These are phyloP conservation scores for Wickerhamomyces mucosus DNA, from an alignment of 805 yeast genomes.

Conservation along the genomic window DNA sequence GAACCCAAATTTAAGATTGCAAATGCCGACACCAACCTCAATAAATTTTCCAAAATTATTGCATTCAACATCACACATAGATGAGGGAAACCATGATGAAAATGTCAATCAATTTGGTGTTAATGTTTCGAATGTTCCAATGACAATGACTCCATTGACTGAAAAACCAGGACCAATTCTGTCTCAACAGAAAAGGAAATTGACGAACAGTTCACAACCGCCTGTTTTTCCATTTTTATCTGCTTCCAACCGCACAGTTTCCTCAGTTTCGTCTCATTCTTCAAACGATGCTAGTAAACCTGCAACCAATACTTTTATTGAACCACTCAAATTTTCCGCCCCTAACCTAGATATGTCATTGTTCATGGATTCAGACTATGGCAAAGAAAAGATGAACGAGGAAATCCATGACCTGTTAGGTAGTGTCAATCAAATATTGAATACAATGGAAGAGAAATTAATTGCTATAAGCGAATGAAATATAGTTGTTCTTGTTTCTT, in stretches of 20 bases:
- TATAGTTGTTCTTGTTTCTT: too few species aligned
- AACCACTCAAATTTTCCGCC: slow-evolving; percentile 1
- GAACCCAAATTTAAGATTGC: slow-evolving; percentile 51
- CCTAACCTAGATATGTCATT: slow-evolving; percentile 12
- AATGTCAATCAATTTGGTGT: slow-evolving; percentile 63
- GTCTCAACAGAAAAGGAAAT: background rate
- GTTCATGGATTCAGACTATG: slow-evolving; percentile 15
- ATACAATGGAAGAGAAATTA: slow-evolving; percentile 23
- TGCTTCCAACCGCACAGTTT: slow-evolving; percentile 2
- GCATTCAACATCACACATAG: slow-evolving; percentile 26
- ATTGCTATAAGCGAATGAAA: slow-evolving; percentile 13
- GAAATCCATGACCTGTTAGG: slow-evolving; percentile 17
- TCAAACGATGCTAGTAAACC: slow-evolving; percentile 5
- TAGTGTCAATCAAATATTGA: slow-evolving; percentile 17
- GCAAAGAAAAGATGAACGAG: slow-evolving; percentile 17
- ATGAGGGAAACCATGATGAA: slow-evolving; percentile 21
- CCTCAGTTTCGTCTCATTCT: slow-evolving; percentile 8
- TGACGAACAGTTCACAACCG: slow-evolving; percentile 1
- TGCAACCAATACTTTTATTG: slow-evolving; percentile 1
- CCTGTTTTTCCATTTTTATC: background rate
- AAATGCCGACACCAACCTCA: slow-evolving; percentile 66
- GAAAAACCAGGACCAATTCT: slow-evolving; percentile 33
- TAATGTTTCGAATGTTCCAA: slow-evolving; percentile 40
- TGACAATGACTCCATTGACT: slow-evolving; percentile 75
- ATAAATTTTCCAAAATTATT: slow-evolving; percentile 17